Conservation (phyloP, 2,329 filamentous ascomycete genomes). For the Claviceps pazoutovae region DNA sequence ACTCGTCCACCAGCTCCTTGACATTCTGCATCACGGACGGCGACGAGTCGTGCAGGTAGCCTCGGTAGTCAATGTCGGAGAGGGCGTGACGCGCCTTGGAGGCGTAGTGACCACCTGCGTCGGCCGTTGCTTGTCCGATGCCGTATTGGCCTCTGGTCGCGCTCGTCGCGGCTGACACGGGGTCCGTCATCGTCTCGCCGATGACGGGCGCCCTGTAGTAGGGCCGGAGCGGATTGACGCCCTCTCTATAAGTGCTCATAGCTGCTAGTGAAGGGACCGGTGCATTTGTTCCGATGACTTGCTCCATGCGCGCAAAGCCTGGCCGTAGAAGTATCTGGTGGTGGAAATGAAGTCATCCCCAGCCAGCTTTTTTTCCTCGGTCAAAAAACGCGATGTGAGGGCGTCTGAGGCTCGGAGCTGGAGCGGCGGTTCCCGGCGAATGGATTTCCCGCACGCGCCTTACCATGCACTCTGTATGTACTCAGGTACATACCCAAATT, state of each 20-base stretch:
- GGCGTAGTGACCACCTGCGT: constrained; percentile 17
- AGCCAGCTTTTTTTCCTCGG: background rate
- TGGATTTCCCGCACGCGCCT: constrained; percentile 22
- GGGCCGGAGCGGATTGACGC: constrained; percentile 50
- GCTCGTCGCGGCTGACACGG: constrained; percentile 23
- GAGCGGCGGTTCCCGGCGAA: constrained; percentile 14
- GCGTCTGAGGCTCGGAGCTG: background rate
- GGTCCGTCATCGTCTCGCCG: constrained; percentile 28
- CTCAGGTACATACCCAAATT: background rate
- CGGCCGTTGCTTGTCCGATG: constrained; percentile 27
- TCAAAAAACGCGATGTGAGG: constrained; percentile 7
- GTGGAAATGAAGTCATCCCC: constrained; percentile 7
- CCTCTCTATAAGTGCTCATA: constrained; percentile 33
- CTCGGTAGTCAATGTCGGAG: constrained; percentile 81
- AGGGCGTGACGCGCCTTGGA: constrained; percentile 69
- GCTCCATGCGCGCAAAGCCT: background rate
- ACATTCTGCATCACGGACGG: constrained; percentile 62
- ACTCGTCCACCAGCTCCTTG: constrained; percentile 66
- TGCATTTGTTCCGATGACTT: constrained; percentile 10
- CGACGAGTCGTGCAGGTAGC: constrained; percentile 65
- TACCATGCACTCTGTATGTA: background rate
- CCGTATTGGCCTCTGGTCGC: constrained; percentile 29
- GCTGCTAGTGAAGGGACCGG: constrained; percentile 13
- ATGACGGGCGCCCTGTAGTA: constrained; percentile 55
- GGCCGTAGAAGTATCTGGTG: background rate